Percentiles rank a stretch among this genome's conserved stretches.
These are phyloP conservation scores for Hericium rajendrae DNA, from an alignment of 768 basidiomycete species.

Conservation along the genomic window DNA sequence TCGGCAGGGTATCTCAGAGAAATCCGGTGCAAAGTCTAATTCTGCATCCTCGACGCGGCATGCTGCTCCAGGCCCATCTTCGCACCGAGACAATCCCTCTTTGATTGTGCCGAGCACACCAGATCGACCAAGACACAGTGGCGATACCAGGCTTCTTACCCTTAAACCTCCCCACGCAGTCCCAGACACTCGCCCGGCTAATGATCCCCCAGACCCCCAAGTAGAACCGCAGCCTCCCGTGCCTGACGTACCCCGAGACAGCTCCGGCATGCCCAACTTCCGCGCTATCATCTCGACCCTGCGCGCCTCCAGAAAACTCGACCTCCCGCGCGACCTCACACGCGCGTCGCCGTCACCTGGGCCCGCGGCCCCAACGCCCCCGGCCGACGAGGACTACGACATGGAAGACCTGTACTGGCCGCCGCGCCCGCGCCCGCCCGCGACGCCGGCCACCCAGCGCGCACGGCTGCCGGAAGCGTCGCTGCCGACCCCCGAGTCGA, in stretches of 20 bases:
- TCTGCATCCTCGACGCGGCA: too few relatives aligned
- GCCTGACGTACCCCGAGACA: not conserved
- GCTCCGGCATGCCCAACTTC: not conserved
- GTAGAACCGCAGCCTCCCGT: not conserved
- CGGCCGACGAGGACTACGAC: not conserved
- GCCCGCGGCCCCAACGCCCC: not conserved
- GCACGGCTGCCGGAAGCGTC: not conserved
- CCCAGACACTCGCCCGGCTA: too few relatives aligned
- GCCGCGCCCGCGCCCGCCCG: not conserved
- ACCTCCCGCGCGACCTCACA: not conserved
- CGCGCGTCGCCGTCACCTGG: not conserved
- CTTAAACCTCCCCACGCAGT: too few relatives aligned
- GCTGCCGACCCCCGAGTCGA: not conserved
- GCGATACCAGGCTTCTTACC: too few relatives aligned
- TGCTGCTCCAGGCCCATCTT: too few relatives aligned
- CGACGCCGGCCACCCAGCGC: not conserved
- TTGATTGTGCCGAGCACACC: too few relatives aligned
- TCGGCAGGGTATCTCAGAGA: too few relatives aligned
- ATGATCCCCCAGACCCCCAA: not conserved
- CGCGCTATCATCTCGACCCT: not conserved
- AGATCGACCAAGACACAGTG: too few relatives aligned
- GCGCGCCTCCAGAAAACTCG: not conserved
- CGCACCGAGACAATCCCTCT: too few relatives aligned
- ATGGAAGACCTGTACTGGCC: not conserved
- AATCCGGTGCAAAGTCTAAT: too few relatives aligned